Evolutionary conservation across 1,139 yeast genomes (phyloP), one percentile per base, ranked within the genome.

Genomic region (Saccharomycopsis phalli): DNA sequence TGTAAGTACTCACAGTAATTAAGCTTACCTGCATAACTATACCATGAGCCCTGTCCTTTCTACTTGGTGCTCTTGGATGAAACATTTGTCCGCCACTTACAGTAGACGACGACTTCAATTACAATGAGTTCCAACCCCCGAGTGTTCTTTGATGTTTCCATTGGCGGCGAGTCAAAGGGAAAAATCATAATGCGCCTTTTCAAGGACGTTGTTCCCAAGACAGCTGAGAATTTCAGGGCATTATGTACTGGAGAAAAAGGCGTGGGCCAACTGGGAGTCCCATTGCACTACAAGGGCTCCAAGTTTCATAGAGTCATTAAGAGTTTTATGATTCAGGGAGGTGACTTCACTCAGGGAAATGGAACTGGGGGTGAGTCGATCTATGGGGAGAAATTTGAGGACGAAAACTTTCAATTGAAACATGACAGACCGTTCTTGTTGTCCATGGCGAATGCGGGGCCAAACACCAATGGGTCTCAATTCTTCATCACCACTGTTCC

Each of bases 361-460:
- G 97, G 97, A 23, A 82, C 91, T 28, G 97, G 97, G 33, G 97
- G 97, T 42, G 94, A 82, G 60, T 81, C 94, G 23, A 88, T 87
- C 51, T 91, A 88, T 58, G 97, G 97, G 13, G 95, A 83, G 53
- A 87, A 84, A 61, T 91, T 91, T 57, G 94, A 82, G 56, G 98
- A 91, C 58, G 98, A 91, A 62, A 81, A 81, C 61, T 88, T 91
- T 60, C 62, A 69, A 44, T 61, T 74, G 51, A 71, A 70, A 50
- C 97, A 91, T 58, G 88, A 79, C 51, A 70, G 71, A 54, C 96
- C 97, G 41, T 88, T 82, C 59, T 67, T 88, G 52, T 71, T 91
- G 54, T 83, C 95, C 16, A 91, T 91, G 97, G 97, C 97, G 47
- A 88, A 87, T 59, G 84, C 95, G 4, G 97, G 97, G 10, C 88